Percentiles rank a stretch among this genome's conserved stretches.
Conservation (phyloP, 768 basidiomycete genomes). For the Lactarius hatsudake region DNA sequence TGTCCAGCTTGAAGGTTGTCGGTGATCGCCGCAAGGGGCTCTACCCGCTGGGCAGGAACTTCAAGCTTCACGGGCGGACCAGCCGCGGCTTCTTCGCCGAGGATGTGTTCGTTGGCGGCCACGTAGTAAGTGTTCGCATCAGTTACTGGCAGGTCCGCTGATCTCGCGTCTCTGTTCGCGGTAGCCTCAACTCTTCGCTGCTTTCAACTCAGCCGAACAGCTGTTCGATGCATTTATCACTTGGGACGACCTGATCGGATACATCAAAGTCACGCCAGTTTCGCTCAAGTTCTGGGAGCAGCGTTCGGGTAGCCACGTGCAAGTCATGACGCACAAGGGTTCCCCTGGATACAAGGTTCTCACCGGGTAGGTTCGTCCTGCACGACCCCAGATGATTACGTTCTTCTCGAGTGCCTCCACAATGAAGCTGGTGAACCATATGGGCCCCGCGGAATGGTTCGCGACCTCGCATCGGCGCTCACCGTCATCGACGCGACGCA, state of each 20-base stretch:
- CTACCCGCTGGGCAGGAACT: constrained; percentile 17
- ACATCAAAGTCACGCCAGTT: constrained; percentile 31
- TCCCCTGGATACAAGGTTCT: constrained; percentile 1
- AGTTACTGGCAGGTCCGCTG: background rate
- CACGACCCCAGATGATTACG: constrained; percentile 22
- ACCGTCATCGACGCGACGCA: constrained; percentile 7
- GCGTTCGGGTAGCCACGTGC: background rate
- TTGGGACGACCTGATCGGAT: constrained; percentile 30
- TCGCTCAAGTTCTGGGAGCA: constrained; percentile 34
- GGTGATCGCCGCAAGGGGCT: constrained; percentile 15
- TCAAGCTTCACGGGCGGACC: background rate
- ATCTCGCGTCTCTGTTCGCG: background rate
- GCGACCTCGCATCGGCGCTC: constrained; percentile 21
- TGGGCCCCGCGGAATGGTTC: constrained; percentile 25
- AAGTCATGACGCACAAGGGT: background rate
- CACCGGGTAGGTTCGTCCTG: constrained; percentile 7
- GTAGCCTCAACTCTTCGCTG: constrained; percentile 34
- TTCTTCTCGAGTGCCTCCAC: constrained; percentile 12
- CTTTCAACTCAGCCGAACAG: constrained; percentile 34
- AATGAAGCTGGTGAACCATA: constrained; percentile 13
- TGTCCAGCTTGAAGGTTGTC: constrained; percentile 21
- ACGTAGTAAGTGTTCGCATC: constrained; percentile 10
- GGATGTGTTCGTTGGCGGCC: constrained; percentile 14
- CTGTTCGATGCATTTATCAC: constrained; percentile 32
- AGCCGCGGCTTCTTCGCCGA: constrained; percentile 22